Evolutionary conservation across 2,329 filamentous ascomycete species (phyloP).

Genomic region (Eutypella sp.): DNA sequence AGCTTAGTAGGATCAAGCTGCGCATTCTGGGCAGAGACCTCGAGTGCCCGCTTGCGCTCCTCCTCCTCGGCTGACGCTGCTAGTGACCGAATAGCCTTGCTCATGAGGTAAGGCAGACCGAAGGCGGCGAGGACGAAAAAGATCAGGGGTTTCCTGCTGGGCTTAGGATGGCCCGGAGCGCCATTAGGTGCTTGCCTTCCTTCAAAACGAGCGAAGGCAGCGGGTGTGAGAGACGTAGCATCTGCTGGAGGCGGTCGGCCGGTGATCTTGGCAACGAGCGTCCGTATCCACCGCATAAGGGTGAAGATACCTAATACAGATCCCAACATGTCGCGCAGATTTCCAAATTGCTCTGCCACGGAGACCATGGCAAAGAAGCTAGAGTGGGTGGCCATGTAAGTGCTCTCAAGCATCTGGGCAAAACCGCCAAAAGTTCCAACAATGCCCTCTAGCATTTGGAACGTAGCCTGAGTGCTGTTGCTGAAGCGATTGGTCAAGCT

Average conservation of each 20-base stretch:
- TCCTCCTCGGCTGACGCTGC: conserved; percentile 83
- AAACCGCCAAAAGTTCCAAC: conserved; percentile 96
- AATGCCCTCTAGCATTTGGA: conserved; percentile 96
- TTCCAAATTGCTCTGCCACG: conserved; percentile 94
- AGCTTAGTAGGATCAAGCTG: conserved; percentile 82
- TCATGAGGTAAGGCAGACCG: conserved; percentile 93
- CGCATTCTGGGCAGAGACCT: conserved; percentile 46
- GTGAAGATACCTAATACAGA: conserved; percentile 95
- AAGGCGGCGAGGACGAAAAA: conserved; percentile 95
- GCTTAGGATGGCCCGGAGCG: conserved; percentile 59
- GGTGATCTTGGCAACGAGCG: conserved; percentile 84
- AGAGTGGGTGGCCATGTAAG: conserved; percentile 98
- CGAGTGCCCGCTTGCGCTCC: conserved; percentile 56
- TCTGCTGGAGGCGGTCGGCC: conserved; percentile 86
- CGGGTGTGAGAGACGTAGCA: conserved; percentile 79
- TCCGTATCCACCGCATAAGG: conserved; percentile 89
- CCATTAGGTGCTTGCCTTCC: conserved; percentile 60
- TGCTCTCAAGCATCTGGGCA: conserved; percentile 98
- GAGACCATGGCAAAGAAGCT: conserved; percentile 99
- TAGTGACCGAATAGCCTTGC: conserved; percentile 84
- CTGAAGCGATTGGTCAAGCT: conserved; percentile 94
- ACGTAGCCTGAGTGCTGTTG: conserved; percentile 92
- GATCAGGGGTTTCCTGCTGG: conserved; percentile 90
- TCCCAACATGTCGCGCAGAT: conserved; percentile 85
- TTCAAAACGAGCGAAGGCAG: conserved; percentile 86